Evolutionary conservation across 1,139 yeast species (phyloP).

Genomic region (Insectozyma bohioensis): DNA sequence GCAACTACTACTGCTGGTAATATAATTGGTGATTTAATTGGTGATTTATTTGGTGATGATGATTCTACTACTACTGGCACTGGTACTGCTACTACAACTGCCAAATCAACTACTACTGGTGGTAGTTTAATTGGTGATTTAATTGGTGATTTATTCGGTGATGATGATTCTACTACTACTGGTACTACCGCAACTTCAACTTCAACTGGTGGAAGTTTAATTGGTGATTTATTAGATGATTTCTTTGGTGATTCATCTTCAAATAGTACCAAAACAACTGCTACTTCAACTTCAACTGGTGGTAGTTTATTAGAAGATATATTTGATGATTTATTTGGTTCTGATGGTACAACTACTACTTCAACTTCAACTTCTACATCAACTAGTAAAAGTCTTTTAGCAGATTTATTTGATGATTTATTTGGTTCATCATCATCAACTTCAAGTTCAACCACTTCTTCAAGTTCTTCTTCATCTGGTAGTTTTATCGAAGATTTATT

Average conservation of each 20-base stretch:
- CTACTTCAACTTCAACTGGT: slow-evolving; percentile 13
- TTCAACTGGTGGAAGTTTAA: not conserved
- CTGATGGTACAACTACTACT: slow-evolving; percentile 14
- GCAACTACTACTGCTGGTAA: slow-evolving; percentile 2
- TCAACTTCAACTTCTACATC: slow-evolving; percentile 13
- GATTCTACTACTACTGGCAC: slow-evolving; percentile 1
- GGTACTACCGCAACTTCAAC: not conserved
- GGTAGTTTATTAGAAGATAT: slow-evolving; percentile 17
- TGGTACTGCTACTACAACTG: not conserved
- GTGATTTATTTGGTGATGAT: slow-evolving; percentile 1
- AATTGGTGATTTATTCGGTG: slow-evolving; percentile 16
- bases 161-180: slow-evolving; percentile 13
- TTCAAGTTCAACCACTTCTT: slow-evolving; percentile 10
- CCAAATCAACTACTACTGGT: slow-evolving; percentile 2
- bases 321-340: slow-evolving; percentile 17
- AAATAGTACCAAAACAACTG: slow-evolving; percentile 4
- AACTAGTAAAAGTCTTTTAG: slow-evolving; percentile 16
- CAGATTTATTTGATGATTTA: slow-evolving; percentile 17
- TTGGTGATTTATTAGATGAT: slow-evolving; percentile 5
- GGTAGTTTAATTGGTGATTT: slow-evolving; percentile 2
- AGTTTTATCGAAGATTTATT: slow-evolving; percentile 15
- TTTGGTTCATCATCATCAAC: slow-evolving; percentile 8
- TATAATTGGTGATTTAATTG: slow-evolving; percentile 1
- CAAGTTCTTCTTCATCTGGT: slow-evolving; percentile 15
- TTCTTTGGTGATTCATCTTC: slow-evolving; percentile 5